Base-by-base conservation (phyloP, 306 rosid species). In the Medicago lupulina region DNA sequence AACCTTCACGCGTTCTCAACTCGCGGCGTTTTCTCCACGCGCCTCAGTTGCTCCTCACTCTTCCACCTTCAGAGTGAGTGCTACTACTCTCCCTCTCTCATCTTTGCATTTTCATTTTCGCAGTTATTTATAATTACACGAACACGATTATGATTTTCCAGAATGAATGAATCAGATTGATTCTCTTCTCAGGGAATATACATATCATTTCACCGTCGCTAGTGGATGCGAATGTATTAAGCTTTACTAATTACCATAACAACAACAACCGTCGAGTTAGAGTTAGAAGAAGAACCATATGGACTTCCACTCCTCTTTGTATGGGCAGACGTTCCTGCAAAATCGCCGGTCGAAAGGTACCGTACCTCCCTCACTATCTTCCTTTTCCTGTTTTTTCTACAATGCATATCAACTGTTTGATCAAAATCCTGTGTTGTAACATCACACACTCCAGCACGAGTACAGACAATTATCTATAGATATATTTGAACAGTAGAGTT, bases 301-400 rank as follows among this genome's bases (percentile, higher is more conserved):
- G 87, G 88, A 83, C 91, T 44, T 72, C 74, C 80, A 74, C 88
- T 80, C 90, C 93, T 54, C 78, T 91, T 71, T 90, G 84, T 73
- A 90, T 94, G 98, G 98, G 98, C 44, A 85, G 97, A 59, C 97
- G 98, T 71, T 94, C 98, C 76, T 40, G 89, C 87, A 94, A 92
- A 81, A 92, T 94, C 34, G 98, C 96, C n/a, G 95, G 97, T 47
- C 77, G 98, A 87, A 94, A 92, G 98, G 98, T 61, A 34, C 7
- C 5, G 97, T 31, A 34, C 7, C 5, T 46, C 44, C 44, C 11
- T 40, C 3, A 40, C 59, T 28, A 28, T 62, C 40, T 46, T 6
- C 4, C 28, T 71, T 16, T 38, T 8, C 9, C 49, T 9, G 10
- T 23, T 7, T 49, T 70, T 21, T 55, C 7, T 31, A 50, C 4